phyloP scores from a whole-genome alignment of 2,329 filamentous ascomycete genomes.

The Colletotrichum horii region DNA sequence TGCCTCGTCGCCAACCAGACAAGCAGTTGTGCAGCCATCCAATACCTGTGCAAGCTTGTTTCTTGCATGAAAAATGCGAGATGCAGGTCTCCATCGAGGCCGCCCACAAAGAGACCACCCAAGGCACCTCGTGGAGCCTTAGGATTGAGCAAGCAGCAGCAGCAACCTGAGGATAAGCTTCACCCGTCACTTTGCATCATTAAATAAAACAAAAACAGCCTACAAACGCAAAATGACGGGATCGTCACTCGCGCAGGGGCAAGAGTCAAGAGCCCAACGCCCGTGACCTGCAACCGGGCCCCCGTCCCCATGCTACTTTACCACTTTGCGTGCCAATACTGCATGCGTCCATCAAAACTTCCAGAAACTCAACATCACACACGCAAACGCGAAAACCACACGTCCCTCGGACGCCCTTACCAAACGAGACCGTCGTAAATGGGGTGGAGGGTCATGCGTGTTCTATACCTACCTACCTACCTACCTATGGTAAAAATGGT shows the following conservation, averaged over 20 bases:
- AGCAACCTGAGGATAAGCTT: neutral
- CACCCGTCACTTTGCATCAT: neutral
- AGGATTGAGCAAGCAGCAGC: neutral
- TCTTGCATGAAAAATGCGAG: neutral
- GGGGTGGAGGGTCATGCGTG: neutral
- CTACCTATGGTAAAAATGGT: neutral
- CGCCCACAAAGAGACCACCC: neutral
- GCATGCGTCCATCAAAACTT: neutral
- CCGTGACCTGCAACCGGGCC: neutral
- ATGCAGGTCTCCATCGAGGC: neutral
- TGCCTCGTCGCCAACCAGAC: constrained; percentile 13
- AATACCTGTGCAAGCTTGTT: neutral
- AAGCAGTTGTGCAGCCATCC: neutral
- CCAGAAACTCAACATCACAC: neutral
- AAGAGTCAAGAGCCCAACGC: neutral
- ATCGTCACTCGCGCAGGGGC: neutral
- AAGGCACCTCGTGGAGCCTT: neutral
- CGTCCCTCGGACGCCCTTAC: constrained; percentile 3
- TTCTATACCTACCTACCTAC: neutral
- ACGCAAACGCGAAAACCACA: constrained; percentile 18
- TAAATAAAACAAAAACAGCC: neutral
- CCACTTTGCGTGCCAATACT: neutral
- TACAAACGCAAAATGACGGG: neutral
- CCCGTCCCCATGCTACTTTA: neutral
- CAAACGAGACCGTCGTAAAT: neutral